Percentiles rank a stretch among this genome's conserved stretches.
These are phyloP conservation scores for Coemansia sp. DNA, from an alignment of 192 early-diverging fungal genomes.

Conservation along the genomic window DNA sequence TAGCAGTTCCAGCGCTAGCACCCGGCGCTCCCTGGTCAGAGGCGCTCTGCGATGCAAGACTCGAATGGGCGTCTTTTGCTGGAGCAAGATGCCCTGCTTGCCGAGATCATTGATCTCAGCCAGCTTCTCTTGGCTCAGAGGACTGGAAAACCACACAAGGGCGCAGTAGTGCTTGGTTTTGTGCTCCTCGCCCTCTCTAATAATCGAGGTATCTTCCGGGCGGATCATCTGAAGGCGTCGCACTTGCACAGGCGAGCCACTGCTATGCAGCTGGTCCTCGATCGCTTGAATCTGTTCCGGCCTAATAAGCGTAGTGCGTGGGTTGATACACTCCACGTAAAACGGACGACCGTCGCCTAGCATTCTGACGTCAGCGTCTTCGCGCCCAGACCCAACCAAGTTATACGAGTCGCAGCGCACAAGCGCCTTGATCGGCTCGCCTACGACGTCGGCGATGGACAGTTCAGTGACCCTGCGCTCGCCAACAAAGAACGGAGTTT, in stretches of 20 bases:
- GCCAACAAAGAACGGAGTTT: constrained; percentile 83
- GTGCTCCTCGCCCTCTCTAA: constrained; percentile 76
- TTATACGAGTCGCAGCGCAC: constrained; percentile 71
- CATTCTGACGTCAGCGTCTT: constrained; percentile 97
- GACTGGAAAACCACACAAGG: constrained; percentile 67
- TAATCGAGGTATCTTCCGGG: constrained; percentile 61
- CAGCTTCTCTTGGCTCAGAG: constrained; percentile 58
- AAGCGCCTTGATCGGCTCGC: constrained; percentile 58
- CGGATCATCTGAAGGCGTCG: constrained; percentile 54
- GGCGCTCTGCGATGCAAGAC: constrained; percentile 72
- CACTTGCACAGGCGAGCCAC: constrained; percentile 60
- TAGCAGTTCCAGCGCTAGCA: constrained; percentile 57
- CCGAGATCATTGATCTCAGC: constrained; percentile 59
- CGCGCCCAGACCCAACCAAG: constrained; percentile 84
- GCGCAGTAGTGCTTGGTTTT: constrained; percentile 76
- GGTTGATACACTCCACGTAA: constrained; percentile 87
- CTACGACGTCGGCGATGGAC: constrained; percentile 83
- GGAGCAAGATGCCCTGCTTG: constrained; percentile 54
- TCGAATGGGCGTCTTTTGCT: constrained; percentile 74
- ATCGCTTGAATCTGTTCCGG: constrained; percentile 49
- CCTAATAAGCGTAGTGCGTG: constrained; percentile 55
- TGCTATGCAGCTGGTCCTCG: constrained; percentile 49
- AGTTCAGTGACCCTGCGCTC: constrained; percentile 69
- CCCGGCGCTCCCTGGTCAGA: constrained; percentile 60
- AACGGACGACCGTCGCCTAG: constrained; percentile 90